Conservation (phyloP, 202 grass and related monocot genomes). For the Setaria italica region DNA sequence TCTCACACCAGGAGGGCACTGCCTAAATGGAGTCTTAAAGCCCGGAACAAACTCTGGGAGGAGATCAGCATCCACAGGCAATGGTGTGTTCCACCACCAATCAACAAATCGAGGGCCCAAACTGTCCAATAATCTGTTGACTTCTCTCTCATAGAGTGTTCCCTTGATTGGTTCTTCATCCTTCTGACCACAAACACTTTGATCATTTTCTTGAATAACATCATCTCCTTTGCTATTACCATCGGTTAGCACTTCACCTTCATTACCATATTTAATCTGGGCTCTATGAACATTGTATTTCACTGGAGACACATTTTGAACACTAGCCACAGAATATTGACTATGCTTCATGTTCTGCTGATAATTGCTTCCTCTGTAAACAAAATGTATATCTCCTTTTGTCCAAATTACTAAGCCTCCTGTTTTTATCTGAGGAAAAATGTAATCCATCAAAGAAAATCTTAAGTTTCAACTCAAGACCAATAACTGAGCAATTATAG, state of each 20-base stretch:
- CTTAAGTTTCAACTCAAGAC: neutral
- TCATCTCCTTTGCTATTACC: neutral
- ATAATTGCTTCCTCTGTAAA: constrained; percentile 64
- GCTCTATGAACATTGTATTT: constrained; percentile 24
- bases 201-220: constrained; percentile 27
- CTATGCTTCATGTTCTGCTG: constrained; percentile 2
- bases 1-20: constrained; percentile 66
- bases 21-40: constrained; percentile 72
- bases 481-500: constrained; percentile 1
- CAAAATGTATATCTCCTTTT: constrained; percentile 70
- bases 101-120: constrained; percentile 92
- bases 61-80: constrained; percentile 92
- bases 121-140: constrained; percentile 70
- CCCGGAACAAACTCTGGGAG: constrained; percentile 70
- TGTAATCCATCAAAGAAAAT: constrained; percentile 6
- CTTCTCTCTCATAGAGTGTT: constrained; percentile 87
- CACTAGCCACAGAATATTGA: constrained; percentile 2
- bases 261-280: neutral
- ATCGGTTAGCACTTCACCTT: neutral
- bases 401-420: constrained; percentile 81
- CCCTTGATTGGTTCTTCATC: constrained; percentile 50
- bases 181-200: constrained; percentile 29
- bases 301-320: constrained; percentile 32
- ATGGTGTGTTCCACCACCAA: constrained; percentile 95
- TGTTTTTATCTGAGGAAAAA: constrained; percentile 70